These are phyloP conservation scores for Epichloe amarillans DNA, from an alignment of 2,329 filamentous ascomycete genomes.

Conservation along the genomic window DNA sequence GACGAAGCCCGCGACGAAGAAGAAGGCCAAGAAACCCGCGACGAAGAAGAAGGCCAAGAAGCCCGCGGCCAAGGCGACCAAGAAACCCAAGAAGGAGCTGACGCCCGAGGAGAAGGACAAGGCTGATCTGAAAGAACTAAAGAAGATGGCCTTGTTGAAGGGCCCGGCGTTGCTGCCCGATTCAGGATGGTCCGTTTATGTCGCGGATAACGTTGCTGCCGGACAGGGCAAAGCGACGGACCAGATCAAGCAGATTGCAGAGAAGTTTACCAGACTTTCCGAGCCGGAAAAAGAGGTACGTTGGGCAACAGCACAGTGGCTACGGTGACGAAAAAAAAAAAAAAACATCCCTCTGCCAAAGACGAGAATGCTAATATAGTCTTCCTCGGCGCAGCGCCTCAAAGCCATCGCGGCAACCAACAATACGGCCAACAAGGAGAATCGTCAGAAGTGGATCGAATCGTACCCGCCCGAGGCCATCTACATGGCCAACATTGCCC, in stretches of 20 bases:
- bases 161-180: slow-evolving; percentile 23
- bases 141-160: slow-evolving; percentile 26
- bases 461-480: slow-evolving; percentile 27
- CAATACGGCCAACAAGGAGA: slow-evolving; percentile 24
- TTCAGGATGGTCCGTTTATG: slow-evolving; percentile 25
- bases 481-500: slow-evolving; percentile 33
- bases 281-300: slow-evolving; percentile 31
- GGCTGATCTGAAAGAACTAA: slow-evolving; percentile 22
- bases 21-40: slow-evolving; percentile 35
- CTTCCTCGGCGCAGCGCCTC: slow-evolving; percentile 16
- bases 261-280: slow-evolving; percentile 26
- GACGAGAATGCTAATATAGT: neutral
- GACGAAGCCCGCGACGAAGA: slow-evolving; percentile 13
- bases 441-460: slow-evolving; percentile 35
- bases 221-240: slow-evolving; percentile 7
- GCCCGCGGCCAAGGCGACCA: slow-evolving; percentile 40
- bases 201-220: slow-evolving; percentile 17
- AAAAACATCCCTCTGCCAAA: neutral
- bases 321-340: neutral
- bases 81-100: slow-evolving; percentile 16
- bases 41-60: slow-evolving; percentile 19
- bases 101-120: slow-evolving; percentile 26
- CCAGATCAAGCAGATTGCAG: slow-evolving; percentile 16
- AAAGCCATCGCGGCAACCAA: slow-evolving; percentile 24
- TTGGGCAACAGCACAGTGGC: neutral